These are phyloP conservation scores for Aspergillus ellipticus DNA, from an alignment of 495 filamentous ascomycete genomes.

Conservation along the genomic window DNA sequence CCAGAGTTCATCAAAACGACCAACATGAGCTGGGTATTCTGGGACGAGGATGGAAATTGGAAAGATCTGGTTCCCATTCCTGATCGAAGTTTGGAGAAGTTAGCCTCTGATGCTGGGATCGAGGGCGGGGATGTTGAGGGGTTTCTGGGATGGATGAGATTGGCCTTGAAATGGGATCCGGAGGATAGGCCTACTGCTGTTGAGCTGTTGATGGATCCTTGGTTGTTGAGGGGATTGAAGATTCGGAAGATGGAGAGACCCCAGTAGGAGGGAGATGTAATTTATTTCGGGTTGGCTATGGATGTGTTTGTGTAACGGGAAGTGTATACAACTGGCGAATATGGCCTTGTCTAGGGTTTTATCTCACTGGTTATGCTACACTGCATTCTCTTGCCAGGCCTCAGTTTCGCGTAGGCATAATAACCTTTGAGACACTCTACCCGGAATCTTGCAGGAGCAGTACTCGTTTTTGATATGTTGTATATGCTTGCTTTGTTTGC, in stretches of 20 bases:
- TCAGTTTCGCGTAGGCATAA: too few relatives aligned
- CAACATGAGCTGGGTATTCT: slow-evolving; percentile 17
- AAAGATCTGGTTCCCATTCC: slow-evolving; percentile 19
- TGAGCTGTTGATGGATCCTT: slow-evolving; percentile 37
- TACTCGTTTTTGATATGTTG: too few relatives aligned
- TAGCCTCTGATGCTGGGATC: slow-evolving; percentile 13
- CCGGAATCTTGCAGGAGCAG: too few relatives aligned
- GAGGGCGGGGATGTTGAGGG: slow-evolving; percentile 27
- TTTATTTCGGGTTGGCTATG: too few relatives aligned
- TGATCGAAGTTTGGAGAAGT: slow-evolving; percentile 14
- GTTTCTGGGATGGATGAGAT: slow-evolving; percentile 37
- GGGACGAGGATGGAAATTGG: slow-evolving; percentile 23
- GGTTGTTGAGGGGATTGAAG: slow-evolving; percentile 27
- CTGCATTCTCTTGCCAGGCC: too few relatives aligned
- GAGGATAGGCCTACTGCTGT: slow-evolving; percentile 35
- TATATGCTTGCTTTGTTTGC: too few relatives aligned
- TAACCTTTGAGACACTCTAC: too few relatives aligned
- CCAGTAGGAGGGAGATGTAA: neutral
- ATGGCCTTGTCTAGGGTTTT: too few relatives aligned
- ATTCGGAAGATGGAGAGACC: neutral
- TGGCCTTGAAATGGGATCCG: slow-evolving; percentile 44
- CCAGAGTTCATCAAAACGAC: slow-evolving; percentile 26
- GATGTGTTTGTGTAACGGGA: too few relatives aligned
- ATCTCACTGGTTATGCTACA: too few relatives aligned
- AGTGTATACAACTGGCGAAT: too few relatives aligned